Percentiles rank a stretch among this genome's conserved stretches.
Evolutionary conservation across 805 yeast species (phyloP).

Genomic region (Myxozyma melibiosi): DNA sequence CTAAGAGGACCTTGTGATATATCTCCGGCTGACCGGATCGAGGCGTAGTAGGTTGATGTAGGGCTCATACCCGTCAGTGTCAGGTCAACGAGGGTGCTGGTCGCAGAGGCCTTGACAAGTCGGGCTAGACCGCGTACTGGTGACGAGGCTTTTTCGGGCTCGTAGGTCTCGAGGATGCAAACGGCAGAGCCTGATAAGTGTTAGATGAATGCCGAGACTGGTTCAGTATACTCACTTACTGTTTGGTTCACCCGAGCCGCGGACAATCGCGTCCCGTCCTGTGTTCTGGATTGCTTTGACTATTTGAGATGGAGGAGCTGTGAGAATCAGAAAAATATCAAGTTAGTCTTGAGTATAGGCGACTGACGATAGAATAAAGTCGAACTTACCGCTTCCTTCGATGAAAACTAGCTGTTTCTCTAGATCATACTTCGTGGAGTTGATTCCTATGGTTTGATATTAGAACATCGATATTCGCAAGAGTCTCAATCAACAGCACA

Average conservation of each 20-base stretch:
- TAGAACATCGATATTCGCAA: neutral
- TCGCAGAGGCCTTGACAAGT: constrained; percentile 65
- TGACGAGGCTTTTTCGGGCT: constrained; percentile 47
- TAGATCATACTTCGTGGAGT: constrained; percentile 59
- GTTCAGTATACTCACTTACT: constrained; percentile 6
- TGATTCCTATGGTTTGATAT: constrained; percentile 46
- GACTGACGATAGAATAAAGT: no score
- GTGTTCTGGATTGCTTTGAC: constrained; percentile 67
- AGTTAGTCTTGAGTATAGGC: neutral
- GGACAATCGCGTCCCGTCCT: constrained; percentile 86
- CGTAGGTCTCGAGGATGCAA: constrained; percentile 77
- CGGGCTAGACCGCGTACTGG: constrained; percentile 88
- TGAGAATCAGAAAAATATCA: neutral
- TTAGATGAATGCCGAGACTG: neutral
- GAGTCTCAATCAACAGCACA: neutral
- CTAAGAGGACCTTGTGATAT: constrained; percentile 70
- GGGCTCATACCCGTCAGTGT: constrained; percentile 69
- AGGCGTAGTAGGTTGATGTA: constrained; percentile 67
- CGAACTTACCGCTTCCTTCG: constrained; percentile 52
- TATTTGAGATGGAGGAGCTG: constrained; percentile 72
- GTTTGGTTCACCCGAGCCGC: constrained; percentile 87
- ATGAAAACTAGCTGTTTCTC: constrained; percentile 64
- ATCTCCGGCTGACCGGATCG: constrained; percentile 72
- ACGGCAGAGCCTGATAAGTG: constrained; percentile 67
- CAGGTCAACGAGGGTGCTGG: constrained; percentile 67